These are phyloP conservation scores for Cucurbita moschata DNA, from an alignment of 306 rosid genomes.

Conservation along the genomic window DNA sequence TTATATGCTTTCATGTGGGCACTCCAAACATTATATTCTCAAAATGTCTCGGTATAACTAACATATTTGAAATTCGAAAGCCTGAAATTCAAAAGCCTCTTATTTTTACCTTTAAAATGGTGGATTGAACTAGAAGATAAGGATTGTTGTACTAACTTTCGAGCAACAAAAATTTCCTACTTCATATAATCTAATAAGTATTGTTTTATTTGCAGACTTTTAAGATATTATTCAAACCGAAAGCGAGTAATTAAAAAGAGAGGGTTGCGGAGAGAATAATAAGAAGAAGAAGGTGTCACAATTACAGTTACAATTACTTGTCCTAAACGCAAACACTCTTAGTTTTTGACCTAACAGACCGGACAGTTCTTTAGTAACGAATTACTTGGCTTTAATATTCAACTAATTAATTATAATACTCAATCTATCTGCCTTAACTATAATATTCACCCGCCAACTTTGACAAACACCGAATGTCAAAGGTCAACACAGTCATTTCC, in stretches of 20 bases:
- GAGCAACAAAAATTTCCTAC: no score
- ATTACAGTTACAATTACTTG: conserved; percentile 18
- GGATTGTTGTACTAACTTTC: no score
- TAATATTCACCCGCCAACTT: neutral
- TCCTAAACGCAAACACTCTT: conserved; percentile 24
- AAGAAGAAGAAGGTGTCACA: neutral
- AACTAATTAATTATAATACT: neutral
- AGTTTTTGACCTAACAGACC: conserved; percentile 13
- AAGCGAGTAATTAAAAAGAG: neutral
- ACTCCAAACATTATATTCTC: no score
- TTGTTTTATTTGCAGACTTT: no score
- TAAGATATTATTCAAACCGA: no score
- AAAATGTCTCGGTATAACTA: no score
- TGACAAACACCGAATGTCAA: neutral
- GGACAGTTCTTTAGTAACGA: conserved; percentile 17
- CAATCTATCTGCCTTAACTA: neutral
- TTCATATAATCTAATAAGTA: no score
- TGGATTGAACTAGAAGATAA: no score
- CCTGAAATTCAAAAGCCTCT: no score
- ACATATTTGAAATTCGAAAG: no score
- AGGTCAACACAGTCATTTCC: neutral
- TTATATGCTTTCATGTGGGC: no score
- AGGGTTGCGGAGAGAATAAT: neutral
- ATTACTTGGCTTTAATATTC: conserved; percentile 15
- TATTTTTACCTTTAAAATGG: no score